Base-by-base conservation (phyloP, 768 basidiomycete genomes). In the Boletus rex-veris region DNA sequence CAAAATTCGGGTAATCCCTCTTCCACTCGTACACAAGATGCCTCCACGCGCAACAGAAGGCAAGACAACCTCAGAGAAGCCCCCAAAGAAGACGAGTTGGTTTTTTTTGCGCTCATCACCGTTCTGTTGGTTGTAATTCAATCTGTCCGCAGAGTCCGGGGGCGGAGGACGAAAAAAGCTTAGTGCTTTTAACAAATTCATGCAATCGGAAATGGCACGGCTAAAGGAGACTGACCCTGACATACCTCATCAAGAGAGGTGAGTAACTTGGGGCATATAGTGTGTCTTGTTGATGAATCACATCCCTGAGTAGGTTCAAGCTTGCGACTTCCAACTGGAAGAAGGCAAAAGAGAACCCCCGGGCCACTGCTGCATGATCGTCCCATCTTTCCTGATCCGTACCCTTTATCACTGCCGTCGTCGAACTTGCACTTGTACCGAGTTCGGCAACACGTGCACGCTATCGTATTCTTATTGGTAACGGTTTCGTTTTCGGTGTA, bases 201-300 rank as follows among this genome's bases (percentile, higher is more conserved):
- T 90, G 86, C 82, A 88, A 77, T 74, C 79, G 19, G 88, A 90
- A 68, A 83, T 90, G 78, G 83, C 84, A 33, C 84, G 86, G 53
- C 77, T 91, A 68, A 90, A 88, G 76, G 85, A 86, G 62, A 75
- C 81, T 16, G 79, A 90, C 58, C 89, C 89, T 31, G 80, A 85
- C 50, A 80, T 89, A 63, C 63, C 77, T 31, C 89, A 90, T 72
- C 82, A 82, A 66, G 87, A 89, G 55, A 78, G 89, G 88, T 90
- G 51, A 59, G 64, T 54, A 16, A 28, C 5, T 50, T 48, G 41
- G 45, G 24, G 24, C 24, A 24, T 24, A 24, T 19, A 12, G 26
- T 16, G 45, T 21, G 40, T 44, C 42, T 15, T 38, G 7, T 18
- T 2, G 12, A 39, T 30, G 45, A 33, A 60, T 43, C 12, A 41